Base-by-base conservation (phyloP, 176 grass and related monocot genomes). In the Ensete ventricosum region DNA sequence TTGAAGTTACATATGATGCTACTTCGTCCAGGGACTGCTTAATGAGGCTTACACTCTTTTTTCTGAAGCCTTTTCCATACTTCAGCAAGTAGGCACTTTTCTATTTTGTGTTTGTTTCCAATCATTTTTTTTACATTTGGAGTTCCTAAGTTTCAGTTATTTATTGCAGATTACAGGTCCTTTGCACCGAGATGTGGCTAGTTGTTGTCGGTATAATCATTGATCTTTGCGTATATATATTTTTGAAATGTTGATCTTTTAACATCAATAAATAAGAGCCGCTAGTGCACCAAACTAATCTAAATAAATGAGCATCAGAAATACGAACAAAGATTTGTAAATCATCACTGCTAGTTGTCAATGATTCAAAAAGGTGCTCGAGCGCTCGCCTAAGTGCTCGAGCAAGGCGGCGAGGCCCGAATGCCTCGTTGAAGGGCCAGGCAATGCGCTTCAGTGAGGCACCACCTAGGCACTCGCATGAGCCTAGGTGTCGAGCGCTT, bases 171-270 rank as follows among this genome's bases (percentile, higher is more conserved):
- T 94, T 71, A 99, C 91, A 65, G 95, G 95, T 50, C 95, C 95
- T 76, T 91, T 99, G 88, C 95, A 99, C 83, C 91, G 81, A 76
- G 95, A 99, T 84, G 90, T 92, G 62, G 90, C 95, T 60, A 99
- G 85, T 66, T 99, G 95, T 82, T 94, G 95, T 76, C 75, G 95
- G 95, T 99, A 91, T 83, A 55, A 10, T 65, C n/a, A 20, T 72
- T 73, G 86, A 71, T 64, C 77, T 85, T 62, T 55, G 22, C 11
- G 53, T 12, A 43, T 43, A 6, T 43, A 43, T 43, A 6, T 43
- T 0, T 43, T 43, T 43, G 34, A 43, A 43, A 43, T 0, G 3
- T 43, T 4, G 34, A 43, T 43, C 34, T 43, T 43, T 43, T 43
- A 43, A 5, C 34, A 43, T 43, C 34, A 43, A 43, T 43, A 43